phyloP scores from a whole-genome alignment of 2,329 filamentous ascomycete genomes.

The Bimuria novae-zelandiae region DNA sequence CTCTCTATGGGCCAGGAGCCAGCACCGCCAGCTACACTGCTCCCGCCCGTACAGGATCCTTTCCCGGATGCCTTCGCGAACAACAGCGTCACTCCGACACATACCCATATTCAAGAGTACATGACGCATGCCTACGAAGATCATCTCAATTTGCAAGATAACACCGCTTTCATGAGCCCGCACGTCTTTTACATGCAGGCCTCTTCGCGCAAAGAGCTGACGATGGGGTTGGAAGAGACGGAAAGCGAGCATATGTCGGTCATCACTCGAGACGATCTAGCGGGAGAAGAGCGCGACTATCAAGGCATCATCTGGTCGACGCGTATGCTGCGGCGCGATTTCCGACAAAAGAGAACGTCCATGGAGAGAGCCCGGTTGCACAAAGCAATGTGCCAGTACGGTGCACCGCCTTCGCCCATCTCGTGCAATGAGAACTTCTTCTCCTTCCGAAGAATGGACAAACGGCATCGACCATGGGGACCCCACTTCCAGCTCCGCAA shows the following conservation, averaged over 20 bases:
- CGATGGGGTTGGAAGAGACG: not conserved
- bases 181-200: constrained; percentile 3
- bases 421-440: constrained; percentile 53
- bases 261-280: constrained; percentile 37
- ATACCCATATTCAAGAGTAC: constrained; percentile 27
- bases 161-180: constrained; percentile 31
- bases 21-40: not conserved
- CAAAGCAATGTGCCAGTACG: constrained; percentile 17
- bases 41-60: not conserved
- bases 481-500: constrained; percentile 66
- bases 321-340: constrained; percentile 31
- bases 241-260: constrained; percentile 6
- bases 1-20: constrained; percentile 18
- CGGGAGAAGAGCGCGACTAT: constrained; percentile 42
- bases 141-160: constrained; percentile 35
- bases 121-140: constrained; percentile 31
- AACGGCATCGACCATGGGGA: constrained; percentile 54
- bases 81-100: constrained; percentile 14
- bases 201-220: not conserved
- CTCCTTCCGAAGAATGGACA: constrained; percentile 55
- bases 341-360: constrained; percentile 30
- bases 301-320: constrained; percentile 47
- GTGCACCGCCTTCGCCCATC: constrained; percentile 28
- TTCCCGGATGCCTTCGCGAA: not conserved
- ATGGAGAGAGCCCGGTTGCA: constrained; percentile 28